Conservation (phyloP, 805 yeast genomes). For the Wickerhamiella dianesei region DNA sequence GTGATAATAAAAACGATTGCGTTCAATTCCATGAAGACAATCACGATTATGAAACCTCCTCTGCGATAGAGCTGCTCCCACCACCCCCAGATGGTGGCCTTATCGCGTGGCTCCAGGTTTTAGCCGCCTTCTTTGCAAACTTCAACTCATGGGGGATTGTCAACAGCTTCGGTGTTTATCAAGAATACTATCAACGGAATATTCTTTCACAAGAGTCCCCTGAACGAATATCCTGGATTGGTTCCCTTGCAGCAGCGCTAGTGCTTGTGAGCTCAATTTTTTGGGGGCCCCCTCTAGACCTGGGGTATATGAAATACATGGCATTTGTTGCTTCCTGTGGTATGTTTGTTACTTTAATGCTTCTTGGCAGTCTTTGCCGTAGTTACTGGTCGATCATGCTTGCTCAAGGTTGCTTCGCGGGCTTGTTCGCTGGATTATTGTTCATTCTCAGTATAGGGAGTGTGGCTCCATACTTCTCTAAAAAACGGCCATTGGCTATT, state of each 20-base stretch:
- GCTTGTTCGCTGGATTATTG: slow-evolving; percentile 32
- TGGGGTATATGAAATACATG: slow-evolving; percentile 19
- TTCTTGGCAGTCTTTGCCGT: slow-evolving; percentile 25
- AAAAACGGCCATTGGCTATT: slow-evolving; percentile 32
- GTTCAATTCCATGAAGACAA: neutral
- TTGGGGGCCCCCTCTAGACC: slow-evolving; percentile 23
- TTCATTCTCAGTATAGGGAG: slow-evolving; percentile 34
- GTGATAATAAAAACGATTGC: slow-evolving; percentile 1
- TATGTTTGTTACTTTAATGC: slow-evolving; percentile 21
- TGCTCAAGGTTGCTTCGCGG: slow-evolving; percentile 38
- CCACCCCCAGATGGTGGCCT: slow-evolving; percentile 21
- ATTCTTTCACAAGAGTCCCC: slow-evolving; percentile 3
- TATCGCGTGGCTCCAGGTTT: slow-evolving; percentile 20
- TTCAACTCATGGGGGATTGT: slow-evolving; percentile 19
- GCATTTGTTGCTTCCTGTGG: slow-evolving; percentile 18
- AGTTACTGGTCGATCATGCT: slow-evolving; percentile 39
- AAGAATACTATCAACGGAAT: slow-evolving; percentile 14
- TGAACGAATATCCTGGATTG: slow-evolving; percentile 17
- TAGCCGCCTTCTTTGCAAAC: slow-evolving; percentile 17
- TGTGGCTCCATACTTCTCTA: slow-evolving; percentile 34
- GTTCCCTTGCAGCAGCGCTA: slow-evolving; percentile 13
- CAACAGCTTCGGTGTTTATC: slow-evolving; percentile 19
- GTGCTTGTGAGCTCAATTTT: slow-evolving; percentile 15
- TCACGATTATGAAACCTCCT: neutral
- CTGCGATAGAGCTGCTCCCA: slow-evolving; percentile 2